Evolutionary conservation across 208 protist species (phyloP).

Genomic region (Phytomonas francai): DNA sequence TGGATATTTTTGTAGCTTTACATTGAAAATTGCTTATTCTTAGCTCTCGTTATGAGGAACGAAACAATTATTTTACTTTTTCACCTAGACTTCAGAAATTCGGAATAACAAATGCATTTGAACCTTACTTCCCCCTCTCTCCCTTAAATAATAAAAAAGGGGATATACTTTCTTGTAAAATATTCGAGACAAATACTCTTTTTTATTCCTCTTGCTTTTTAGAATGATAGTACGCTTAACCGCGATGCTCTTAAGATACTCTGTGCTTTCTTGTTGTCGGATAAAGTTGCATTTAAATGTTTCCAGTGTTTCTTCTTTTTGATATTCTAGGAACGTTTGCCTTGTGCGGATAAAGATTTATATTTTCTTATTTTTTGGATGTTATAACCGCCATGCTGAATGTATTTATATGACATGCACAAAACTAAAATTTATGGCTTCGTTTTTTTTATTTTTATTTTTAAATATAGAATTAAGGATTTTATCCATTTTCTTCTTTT

Average conservation of each 20-base stretch:
- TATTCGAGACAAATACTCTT: background rate
- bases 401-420: background rate
- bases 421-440: too few species aligned
- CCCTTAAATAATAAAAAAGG: background rate
- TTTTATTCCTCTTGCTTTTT: background rate
- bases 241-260: background rate
- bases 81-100: background rate
- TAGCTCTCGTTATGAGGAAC: background rate
- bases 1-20: background rate
- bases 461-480: background rate
- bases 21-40: background rate
- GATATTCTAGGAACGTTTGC: background rate
- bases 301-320: background rate
- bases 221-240: background rate
- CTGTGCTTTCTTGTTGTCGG: background rate
- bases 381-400: constrained; percentile 1
- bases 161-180: background rate
- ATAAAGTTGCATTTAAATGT: background rate
- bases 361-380: constrained; percentile 7
- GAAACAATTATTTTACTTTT: background rate
- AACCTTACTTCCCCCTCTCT: background rate
- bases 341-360: background rate
- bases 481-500: background rate
- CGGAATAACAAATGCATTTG: background rate
- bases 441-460: constrained; percentile 10